These are phyloP conservation scores for Cardamine resedifolia DNA, from an alignment of 345 rosid genomes.

Conservation along the genomic window DNA sequence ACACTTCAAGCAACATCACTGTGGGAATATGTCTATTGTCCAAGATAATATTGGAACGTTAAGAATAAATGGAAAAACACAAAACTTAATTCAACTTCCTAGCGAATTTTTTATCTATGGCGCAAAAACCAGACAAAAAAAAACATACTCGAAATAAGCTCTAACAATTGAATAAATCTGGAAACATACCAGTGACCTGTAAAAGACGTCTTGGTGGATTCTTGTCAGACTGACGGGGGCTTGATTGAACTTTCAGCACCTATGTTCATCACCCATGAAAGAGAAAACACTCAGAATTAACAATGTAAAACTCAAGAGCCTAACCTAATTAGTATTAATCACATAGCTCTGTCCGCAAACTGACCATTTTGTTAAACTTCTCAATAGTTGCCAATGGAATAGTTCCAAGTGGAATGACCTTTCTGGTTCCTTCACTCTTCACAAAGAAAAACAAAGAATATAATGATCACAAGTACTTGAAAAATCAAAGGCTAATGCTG, in stretches of 20 bases:
- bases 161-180: neutral
- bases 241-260: conserved; percentile 65
- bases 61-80: neutral
- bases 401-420: conserved; percentile 75
- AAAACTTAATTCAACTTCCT: neutral
- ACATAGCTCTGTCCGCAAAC: conserved; percentile 26
- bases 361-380: conserved; percentile 86
- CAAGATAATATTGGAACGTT: neutral
- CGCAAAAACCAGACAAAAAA: neutral
- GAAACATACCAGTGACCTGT: conserved; percentile 79
- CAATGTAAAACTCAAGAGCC: neutral
- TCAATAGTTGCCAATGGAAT: conserved; percentile 88
- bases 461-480: neutral
- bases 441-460: conserved; percentile 28
- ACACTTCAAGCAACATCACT: conserved; percentile 13
- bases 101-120: neutral
- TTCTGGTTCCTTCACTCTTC: conserved; percentile 85
- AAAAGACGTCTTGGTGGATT: conserved; percentile 74
- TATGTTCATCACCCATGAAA: conserved; percentile 31
- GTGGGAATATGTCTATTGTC: neutral
- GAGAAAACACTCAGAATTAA: neutral
- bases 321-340: neutral
- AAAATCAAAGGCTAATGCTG: neutral
- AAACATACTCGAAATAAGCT: neutral
- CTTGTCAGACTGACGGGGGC: conserved; percentile 73